These are phyloP conservation scores for Tetracladium setigerum DNA, from an alignment of 495 filamentous ascomycete genomes.

Conservation along the genomic window DNA sequence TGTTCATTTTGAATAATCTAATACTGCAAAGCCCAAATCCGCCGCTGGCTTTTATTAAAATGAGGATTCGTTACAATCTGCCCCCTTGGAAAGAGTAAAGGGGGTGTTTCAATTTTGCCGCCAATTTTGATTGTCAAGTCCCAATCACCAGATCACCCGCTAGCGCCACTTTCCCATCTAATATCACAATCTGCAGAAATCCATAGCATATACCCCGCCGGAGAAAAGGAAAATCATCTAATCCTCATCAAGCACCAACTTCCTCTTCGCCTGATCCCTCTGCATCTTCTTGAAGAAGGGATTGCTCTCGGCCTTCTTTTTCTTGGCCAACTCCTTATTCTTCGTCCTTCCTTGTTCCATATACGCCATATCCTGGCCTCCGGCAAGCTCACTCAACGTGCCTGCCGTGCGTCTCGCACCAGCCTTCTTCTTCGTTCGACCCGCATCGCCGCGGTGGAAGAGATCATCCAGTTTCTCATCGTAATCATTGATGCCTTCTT, in stretches of 20 bases:
- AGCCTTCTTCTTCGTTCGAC: slow-evolving; percentile 37
- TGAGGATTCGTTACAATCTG: too few species aligned
- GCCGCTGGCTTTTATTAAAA: too few species aligned
- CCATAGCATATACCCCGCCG: too few species aligned
- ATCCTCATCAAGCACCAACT: slow-evolving; percentile 4
- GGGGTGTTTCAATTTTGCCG: too few species aligned
- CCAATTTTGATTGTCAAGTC: too few species aligned
- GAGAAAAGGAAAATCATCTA: too few species aligned
- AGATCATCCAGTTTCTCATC: slow-evolving; percentile 79
- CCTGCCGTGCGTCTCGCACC: slow-evolving; percentile 73
- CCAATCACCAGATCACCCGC: too few species aligned
- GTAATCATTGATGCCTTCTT: slow-evolving; percentile 54
- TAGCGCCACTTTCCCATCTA: too few species aligned
- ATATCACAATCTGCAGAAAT: too few species aligned
- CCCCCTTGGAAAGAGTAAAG: too few species aligned
- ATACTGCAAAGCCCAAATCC: too few species aligned
- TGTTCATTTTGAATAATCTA: too few species aligned
- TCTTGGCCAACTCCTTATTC: slow-evolving; percentile 78
- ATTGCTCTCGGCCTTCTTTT: slow-evolving; percentile 44
- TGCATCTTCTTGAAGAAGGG: slow-evolving; percentile 73
- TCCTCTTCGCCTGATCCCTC: slow-evolving; percentile 56
- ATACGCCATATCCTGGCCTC: slow-evolving; percentile 95
- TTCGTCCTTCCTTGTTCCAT: slow-evolving; percentile 73
- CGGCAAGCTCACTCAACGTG: slow-evolving; percentile 74
- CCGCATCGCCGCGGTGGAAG: slow-evolving; percentile 51